Percentiles rank a stretch among this genome's conserved stretches.
These are phyloP conservation scores for Raphanus sativus DNA, from an alignment of 345 rosid species.

Conservation along the genomic window DNA sequence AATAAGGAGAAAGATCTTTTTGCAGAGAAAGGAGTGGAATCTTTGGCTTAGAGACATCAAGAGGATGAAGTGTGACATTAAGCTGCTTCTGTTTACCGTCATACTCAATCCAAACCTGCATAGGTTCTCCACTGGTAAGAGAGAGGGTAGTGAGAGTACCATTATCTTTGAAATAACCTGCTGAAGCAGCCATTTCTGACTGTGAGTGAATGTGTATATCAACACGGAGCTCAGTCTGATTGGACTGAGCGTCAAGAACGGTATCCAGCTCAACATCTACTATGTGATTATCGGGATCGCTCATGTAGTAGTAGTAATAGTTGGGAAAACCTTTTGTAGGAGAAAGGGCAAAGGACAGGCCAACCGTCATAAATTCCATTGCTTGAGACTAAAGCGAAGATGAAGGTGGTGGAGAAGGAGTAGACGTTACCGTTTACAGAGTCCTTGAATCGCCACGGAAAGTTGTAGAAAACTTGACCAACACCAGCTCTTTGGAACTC, in stretches of 20 bases:
- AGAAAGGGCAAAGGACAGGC: conserved; percentile 13
- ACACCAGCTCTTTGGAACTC: conserved; percentile 18
- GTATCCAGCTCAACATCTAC: conserved; percentile 48
- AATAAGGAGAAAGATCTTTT: neutral
- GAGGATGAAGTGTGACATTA: neutral
- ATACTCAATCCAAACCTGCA: neutral
- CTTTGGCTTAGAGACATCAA: neutral
- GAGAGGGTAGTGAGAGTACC: neutral
- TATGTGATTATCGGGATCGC: too few relatives aligned
- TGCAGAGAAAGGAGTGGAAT: neutral
- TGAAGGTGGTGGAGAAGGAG: conserved; percentile 27
- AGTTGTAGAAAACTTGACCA: conserved; percentile 39
- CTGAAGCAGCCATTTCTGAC: conserved; percentile 17
- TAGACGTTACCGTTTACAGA: neutral
- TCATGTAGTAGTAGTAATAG: too few relatives aligned
- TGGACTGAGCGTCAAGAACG: too few relatives aligned
- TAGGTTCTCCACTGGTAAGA: neutral
- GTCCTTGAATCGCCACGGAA: conserved; percentile 42
- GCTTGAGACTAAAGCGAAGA: neutral
- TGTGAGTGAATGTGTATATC: too few relatives aligned
- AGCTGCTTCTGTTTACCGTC: neutral
- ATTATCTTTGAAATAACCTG: conserved; percentile 38
- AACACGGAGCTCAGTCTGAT: too few relatives aligned
- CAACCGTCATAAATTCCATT: neutral
- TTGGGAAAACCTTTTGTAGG: conserved; percentile 15